phyloP scores from a whole-genome alignment of 2,329 filamentous ascomycete species.

The Clonostachys rosea region DNA sequence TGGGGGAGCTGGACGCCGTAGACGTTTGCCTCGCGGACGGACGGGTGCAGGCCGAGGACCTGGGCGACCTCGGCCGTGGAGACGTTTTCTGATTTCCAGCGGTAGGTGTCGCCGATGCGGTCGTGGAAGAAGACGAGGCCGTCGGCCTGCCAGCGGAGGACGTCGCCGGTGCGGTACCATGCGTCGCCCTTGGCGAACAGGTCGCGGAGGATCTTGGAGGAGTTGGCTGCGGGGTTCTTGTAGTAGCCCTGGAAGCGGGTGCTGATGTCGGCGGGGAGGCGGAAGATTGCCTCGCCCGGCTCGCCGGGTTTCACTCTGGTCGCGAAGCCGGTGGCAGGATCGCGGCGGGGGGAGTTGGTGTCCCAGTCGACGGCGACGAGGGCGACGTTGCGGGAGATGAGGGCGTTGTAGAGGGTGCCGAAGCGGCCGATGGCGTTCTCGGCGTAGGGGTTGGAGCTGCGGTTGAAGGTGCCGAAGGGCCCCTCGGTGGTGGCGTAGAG shows the following conservation, averaged over 20 bases:
- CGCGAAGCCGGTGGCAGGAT: slow-evolving; percentile 67
- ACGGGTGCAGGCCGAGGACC: slow-evolving; percentile 61
- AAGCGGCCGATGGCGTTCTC: slow-evolving; percentile 75
- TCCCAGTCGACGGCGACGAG: slow-evolving; percentile 69
- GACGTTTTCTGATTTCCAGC: slow-evolving; percentile 82
- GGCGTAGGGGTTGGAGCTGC: slow-evolving; percentile 66
- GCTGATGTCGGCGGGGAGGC: slow-evolving; percentile 56
- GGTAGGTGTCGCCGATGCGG: slow-evolving; percentile 72
- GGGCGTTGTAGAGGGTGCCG: slow-evolving; percentile 53
- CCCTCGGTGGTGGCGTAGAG: slow-evolving; percentile 81
- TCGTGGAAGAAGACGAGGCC: slow-evolving; percentile 78
- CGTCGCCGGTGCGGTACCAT: slow-evolving; percentile 82
- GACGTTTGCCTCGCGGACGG: slow-evolving; percentile 75
- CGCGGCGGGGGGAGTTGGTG: slow-evolving; percentile 62
- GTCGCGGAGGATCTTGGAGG: slow-evolving; percentile 68
- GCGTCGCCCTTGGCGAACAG: slow-evolving; percentile 74
- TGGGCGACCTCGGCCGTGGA: slow-evolving; percentile 80
- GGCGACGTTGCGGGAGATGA: slow-evolving; percentile 45
- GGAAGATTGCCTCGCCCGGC: slow-evolving; percentile 71
- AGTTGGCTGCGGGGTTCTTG: slow-evolving; percentile 65
- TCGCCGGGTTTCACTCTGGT: slow-evolving; percentile 51
- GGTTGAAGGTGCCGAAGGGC: slow-evolving; percentile 65
- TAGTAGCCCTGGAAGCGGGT: slow-evolving; percentile 79
- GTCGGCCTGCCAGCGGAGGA: slow-evolving; percentile 65
- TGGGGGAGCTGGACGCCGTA: slow-evolving; percentile 77